Conservation (phyloP, 495 filamentous ascomycete genomes). For the Hypomontagnella submonticulosa region DNA sequence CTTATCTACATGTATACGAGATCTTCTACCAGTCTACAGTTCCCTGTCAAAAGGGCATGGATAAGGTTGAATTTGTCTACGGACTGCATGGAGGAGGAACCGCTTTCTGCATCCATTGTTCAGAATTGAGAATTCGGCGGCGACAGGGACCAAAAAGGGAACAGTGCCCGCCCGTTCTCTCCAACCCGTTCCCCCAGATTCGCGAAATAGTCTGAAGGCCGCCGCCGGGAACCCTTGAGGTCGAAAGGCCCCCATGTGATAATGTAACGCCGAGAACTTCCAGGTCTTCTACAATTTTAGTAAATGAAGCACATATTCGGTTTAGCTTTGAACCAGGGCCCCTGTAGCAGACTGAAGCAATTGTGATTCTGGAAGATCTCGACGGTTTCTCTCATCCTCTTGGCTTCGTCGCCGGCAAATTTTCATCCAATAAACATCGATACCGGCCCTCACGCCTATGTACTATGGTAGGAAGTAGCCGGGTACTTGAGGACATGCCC, state of each 20-base stretch:
- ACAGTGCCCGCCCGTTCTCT: slow-evolving; percentile 26
- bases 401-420: slow-evolving; percentile 42
- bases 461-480: slow-evolving; percentile 33
- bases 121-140: slow-evolving; percentile 37
- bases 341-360: slow-evolving; percentile 32
- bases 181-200: slow-evolving; percentile 40
- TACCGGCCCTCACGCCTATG: slow-evolving; percentile 32
- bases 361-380: slow-evolving; percentile 47
- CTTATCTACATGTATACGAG: slow-evolving; percentile 5
- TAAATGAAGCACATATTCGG: slow-evolving; percentile 32
- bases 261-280: slow-evolving; percentile 27
- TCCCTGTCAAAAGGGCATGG: slow-evolving; percentile 31
- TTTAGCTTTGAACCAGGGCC: slow-evolving; percentile 35
- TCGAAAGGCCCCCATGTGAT: slow-evolving; percentile 26
- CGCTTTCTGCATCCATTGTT: slow-evolving; percentile 39
- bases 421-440: slow-evolving; percentile 37
- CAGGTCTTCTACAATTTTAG: slow-evolving; percentile 9
- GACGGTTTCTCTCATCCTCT: slow-evolving; percentile 35
- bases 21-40: slow-evolving; percentile 9
- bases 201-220: slow-evolving; percentile 32
- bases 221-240: slow-evolving; percentile 23
- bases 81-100: slow-evolving; percentile 41
- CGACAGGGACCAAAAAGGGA: slow-evolving; percentile 39
- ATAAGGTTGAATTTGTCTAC: slow-evolving; percentile 19
- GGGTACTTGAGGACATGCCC: slow-evolving; percentile 17